A percentile compares a stretch with the other conserved stretches of the same genome.
Evolutionary conservation across 2,329 filamentous ascomycete genomes (phyloP).

Genomic region (Colletotrichum australisinense): DNA sequence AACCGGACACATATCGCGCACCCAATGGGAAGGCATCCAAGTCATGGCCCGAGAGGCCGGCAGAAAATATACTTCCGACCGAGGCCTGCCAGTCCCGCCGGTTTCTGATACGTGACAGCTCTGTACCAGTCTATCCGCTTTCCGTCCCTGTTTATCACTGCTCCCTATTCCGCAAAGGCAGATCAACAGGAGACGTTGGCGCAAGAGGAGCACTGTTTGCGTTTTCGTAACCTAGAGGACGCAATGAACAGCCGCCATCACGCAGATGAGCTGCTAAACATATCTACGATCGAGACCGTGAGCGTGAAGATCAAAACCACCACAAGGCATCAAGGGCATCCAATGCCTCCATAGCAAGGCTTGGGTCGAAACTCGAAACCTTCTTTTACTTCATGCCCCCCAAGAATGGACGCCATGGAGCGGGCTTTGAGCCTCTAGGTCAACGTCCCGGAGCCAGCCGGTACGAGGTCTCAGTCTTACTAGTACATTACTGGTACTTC

Average conservation of each 20-base stretch:
- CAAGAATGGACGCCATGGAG: not conserved
- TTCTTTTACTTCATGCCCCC: not conserved
- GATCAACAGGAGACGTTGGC: not conserved
- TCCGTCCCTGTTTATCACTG: not conserved
- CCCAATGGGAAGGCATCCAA: conserved; percentile 2
- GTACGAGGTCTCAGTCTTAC: not conserved
- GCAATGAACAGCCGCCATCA: not conserved
- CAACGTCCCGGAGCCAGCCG: conserved; percentile 1
- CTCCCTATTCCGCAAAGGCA: not conserved
- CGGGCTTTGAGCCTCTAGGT: not conserved
- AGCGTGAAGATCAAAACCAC: not conserved
- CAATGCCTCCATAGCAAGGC: conserved; percentile 1
- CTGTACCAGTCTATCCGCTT: conserved; percentile 2
- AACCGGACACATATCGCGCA: not conserved
- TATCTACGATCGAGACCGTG: not conserved
- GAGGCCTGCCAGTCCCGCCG: conserved; percentile 11
- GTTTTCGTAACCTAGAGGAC: not conserved
- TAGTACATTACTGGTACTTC: not conserved
- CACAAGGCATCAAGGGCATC: not conserved
- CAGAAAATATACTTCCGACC: conserved; percentile 5
- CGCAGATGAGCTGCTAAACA: not conserved
- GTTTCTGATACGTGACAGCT: conserved; percentile 22
- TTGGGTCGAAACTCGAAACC: not conserved
- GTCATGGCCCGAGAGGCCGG: not conserved
- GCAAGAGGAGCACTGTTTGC: not conserved